phyloP scores from a whole-genome alignment of 352 stramenopile genomes.

The Pythium vanterpoolii region DNA sequence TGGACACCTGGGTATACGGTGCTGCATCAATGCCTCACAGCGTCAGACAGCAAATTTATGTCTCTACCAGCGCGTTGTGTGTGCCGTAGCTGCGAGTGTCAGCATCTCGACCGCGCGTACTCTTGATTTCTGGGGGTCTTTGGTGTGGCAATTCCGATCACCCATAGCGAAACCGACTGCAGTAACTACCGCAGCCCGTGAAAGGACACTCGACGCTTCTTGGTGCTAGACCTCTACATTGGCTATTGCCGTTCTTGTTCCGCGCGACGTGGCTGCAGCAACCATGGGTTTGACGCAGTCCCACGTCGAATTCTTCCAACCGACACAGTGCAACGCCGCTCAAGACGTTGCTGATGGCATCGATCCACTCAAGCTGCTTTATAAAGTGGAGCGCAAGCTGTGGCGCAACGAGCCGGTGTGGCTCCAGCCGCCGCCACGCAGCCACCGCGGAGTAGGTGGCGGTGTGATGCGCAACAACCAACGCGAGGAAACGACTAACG shows the following conservation, averaged over 20 bases:
- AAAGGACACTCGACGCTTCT: neutral
- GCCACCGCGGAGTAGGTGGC: slow-evolving; percentile 9
- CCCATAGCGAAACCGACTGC: slow-evolving; percentile 4
- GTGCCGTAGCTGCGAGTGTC: neutral
- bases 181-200: neutral
- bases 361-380: slow-evolving; percentile 43
- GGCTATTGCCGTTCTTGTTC: neutral
- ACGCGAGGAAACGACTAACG: neutral
- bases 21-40: neutral
- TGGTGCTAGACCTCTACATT: neutral
- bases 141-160: neutral
- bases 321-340: slow-evolving; percentile 22
- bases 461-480: slow-evolving; percentile 2
- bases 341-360: slow-evolving; percentile 31
- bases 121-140: neutral
- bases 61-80: neutral
- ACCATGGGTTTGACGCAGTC: slow-evolving; percentile 52
- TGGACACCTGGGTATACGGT: no score
- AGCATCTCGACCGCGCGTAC: neutral
- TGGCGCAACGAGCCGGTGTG: slow-evolving; percentile 41
- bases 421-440: slow-evolving; percentile 18
- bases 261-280: neutral
- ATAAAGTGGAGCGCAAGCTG: slow-evolving; percentile 36
- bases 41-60: no score
- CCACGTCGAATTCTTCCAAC: slow-evolving; percentile 45